phyloP scores from a whole-genome alignment of 345 rosid genomes.

The Raphanus sativus region DNA sequence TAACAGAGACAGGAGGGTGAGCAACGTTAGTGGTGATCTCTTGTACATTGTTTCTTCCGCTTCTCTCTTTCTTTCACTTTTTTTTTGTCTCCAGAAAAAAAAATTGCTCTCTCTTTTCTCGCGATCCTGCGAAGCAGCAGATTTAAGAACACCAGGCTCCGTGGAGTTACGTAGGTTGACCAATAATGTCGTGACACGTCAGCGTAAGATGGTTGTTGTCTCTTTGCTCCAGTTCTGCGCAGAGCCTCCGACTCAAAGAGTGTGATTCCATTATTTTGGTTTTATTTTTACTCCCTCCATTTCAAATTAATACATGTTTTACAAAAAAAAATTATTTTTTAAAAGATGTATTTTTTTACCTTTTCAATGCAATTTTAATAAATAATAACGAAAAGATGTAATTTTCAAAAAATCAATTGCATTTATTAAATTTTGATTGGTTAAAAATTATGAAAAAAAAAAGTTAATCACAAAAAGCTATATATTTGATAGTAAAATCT shows the following conservation, averaged over 20 bases:
- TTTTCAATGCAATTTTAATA: too few species aligned
- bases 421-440: too few species aligned
- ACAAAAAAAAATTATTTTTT: too few species aligned
- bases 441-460: too few species aligned
- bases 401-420: too few species aligned
- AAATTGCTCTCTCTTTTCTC: background rate
- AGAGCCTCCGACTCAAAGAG: background rate
- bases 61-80: constrained; percentile 25
- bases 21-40: constrained; percentile 39
- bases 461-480: too few species aligned
- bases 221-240: background rate
- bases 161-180: constrained; percentile 49
- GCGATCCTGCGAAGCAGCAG: constrained; percentile 27
- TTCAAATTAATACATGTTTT: too few species aligned
- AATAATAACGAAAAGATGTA: too few species aligned
- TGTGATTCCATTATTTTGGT: background rate
- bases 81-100: constrained; percentile 12
- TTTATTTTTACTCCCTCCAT: too few species aligned
- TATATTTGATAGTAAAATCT: too few species aligned
- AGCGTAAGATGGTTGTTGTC: background rate
- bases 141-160: constrained; percentile 13
- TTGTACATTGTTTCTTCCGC: constrained; percentile 39
- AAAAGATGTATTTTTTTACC: too few species aligned
- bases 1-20: constrained; percentile 31
- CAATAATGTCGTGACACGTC: constrained; percentile 58